Evolutionary conservation across 2,329 filamentous ascomycete genomes (phyloP).

Genomic region (Microdochium trichocladiopsis): DNA sequence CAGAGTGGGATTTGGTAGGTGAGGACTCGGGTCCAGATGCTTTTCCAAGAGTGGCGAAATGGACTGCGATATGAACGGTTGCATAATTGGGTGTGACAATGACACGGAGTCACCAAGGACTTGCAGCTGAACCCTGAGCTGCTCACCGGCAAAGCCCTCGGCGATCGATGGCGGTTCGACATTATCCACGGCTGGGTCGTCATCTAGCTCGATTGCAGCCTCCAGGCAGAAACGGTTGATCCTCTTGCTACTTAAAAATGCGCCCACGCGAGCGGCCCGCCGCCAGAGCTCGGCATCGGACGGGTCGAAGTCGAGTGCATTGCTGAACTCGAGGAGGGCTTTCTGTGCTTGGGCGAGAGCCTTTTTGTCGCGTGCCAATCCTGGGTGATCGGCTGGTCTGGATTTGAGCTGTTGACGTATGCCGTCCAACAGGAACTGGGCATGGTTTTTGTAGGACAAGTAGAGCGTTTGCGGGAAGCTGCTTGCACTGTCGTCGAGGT

Average conservation of each 20-base stretch:
- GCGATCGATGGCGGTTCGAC: constrained; percentile 56
- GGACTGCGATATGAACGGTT: constrained; percentile 43
- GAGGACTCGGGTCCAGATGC: constrained; percentile 55
- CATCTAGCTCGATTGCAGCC: constrained; percentile 59
- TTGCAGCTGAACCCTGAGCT: constrained; percentile 48
- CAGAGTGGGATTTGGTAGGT: constrained; percentile 45
- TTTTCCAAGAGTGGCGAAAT: constrained; percentile 45
- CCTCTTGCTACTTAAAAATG: constrained; percentile 48
- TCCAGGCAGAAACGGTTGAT: constrained; percentile 57
- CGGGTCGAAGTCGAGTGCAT: constrained; percentile 56
- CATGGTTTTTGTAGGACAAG: constrained; percentile 91
- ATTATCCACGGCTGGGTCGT: constrained; percentile 56
- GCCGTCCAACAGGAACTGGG: constrained; percentile 80
- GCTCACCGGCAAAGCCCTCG: constrained; percentile 56
- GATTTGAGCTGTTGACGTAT: constrained; percentile 45
- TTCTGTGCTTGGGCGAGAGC: constrained; percentile 30
- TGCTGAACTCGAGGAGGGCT: constrained; percentile 49
- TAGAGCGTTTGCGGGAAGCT: constrained; percentile 86
- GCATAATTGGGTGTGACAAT: constrained; percentile 53
- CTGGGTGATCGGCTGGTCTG: constrained; percentile 12
- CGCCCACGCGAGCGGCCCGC: constrained; percentile 48
- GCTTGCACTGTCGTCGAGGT: constrained; percentile 68
- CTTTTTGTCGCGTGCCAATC: constrained; percentile 27
- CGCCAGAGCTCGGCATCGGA: constrained; percentile 63
- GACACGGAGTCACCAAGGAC: constrained; percentile 48